A percentile compares a stretch with the other conserved stretches of the same genome.
Evolutionary conservation across 1,284 basidiomycete genomes (phyloP).

Genomic region (Hemileia vastatrix): DNA sequence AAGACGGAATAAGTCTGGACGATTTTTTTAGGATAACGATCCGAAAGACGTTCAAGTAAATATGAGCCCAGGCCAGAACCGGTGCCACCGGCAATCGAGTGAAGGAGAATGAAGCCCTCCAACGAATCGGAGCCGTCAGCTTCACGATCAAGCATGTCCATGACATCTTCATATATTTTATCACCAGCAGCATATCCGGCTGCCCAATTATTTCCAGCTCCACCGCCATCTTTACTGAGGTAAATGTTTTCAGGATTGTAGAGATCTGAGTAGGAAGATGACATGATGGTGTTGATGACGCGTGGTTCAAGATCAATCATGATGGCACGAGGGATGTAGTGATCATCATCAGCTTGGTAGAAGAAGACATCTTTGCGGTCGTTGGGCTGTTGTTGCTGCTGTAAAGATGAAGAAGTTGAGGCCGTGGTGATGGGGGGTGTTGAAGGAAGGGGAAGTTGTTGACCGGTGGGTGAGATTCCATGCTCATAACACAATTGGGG

Average conservation of each 20-base stretch:
- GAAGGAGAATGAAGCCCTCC: constrained; percentile 98
- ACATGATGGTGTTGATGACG: constrained; percentile 88
- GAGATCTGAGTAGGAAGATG: constrained; percentile 80
- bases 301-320: constrained; percentile 95
- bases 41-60: constrained; percentile 87
- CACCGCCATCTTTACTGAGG: constrained; percentile 86
- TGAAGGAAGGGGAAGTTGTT: constrained; percentile 38
- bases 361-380: constrained; percentile 99
- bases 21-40: constrained; percentile 97
- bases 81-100: constrained; percentile 97
- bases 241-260: constrained; percentile 99
- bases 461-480: constrained; percentile 79
- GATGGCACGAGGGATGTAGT: constrained; percentile 94
- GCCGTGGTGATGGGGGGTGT: constrained; percentile 8
- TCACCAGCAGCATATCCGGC: constrained; percentile 82
- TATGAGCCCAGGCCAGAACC: constrained; percentile 97
- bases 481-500: constrained; percentile 91
- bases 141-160: constrained; percentile 98
- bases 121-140: constrained; percentile 96
- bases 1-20: constrained; percentile 99
- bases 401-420: constrained; percentile 1
- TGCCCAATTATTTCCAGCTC: constrained; percentile 98
- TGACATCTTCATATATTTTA: constrained; percentile 86
- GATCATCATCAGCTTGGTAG: constrained; percentile 99
- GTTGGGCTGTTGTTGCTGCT: background rate